phyloP scores from a whole-genome alignment of 208 protist genomes.

The Leishmania tarentolae region DNA sequence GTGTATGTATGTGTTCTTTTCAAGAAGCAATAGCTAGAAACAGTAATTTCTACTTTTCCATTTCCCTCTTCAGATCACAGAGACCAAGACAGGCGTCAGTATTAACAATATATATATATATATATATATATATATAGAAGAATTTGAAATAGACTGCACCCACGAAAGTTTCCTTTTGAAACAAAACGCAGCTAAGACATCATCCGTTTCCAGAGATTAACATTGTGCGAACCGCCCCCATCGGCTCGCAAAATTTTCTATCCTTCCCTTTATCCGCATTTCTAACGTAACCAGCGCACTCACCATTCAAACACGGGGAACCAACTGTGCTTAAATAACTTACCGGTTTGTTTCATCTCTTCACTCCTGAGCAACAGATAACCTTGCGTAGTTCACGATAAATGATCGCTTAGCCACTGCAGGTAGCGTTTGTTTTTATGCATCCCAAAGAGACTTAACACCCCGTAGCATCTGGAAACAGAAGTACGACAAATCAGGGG shows the following conservation, averaged over 20 bases:
- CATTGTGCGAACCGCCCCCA: no score
- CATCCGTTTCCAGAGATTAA: no score
- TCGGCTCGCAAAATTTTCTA: background rate
- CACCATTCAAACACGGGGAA: background rate
- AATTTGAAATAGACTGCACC: no score
- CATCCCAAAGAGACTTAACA: no score
- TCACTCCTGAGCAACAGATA: background rate
- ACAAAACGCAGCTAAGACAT: background rate
- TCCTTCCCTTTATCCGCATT: background rate
- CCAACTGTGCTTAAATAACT: background rate
- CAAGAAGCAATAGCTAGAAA: background rate
- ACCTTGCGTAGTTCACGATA: background rate
- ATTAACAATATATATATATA: background rate
- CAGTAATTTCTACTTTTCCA: background rate
- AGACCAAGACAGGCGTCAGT: background rate
- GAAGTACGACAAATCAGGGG: no score
- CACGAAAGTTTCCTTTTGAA: background rate
- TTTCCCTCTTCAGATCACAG: background rate
- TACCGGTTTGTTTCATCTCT: background rate
- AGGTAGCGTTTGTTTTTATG: no score
- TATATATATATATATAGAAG: background rate
- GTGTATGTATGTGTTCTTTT: background rate
- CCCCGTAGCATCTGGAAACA: no score
- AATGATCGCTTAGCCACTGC: background rate
- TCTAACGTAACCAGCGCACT: background rate